Evolutionary conservation across 2,329 filamentous ascomycete species (phyloP), one percentile per base, ranked within the genome.

Genomic region (Alternaria sp.): DNA sequence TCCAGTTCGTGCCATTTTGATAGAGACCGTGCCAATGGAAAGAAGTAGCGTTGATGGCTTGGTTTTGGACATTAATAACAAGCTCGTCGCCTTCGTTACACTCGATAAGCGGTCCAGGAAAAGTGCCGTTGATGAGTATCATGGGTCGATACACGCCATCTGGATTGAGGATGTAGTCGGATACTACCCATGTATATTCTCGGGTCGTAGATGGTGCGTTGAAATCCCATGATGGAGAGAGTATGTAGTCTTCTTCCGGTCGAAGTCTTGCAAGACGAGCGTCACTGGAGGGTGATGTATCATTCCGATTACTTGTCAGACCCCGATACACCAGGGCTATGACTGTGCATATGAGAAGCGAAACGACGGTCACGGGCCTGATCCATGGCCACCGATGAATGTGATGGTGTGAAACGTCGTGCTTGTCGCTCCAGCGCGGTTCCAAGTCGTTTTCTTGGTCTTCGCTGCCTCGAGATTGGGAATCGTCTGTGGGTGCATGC

Each of bases 11-110:
- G 19, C 73, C 71, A 17, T 77, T 76, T 71, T 90, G 87, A 7
- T 86, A 84, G 32, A 91, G 63, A 0, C 86, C 89, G 69, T 91
- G 88, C 79, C 84, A 90, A 71, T 91, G 89, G 17, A 90, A 85
- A 9, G 83, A 83, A 8, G 87, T 90, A 30, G 88, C 87, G 64
- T 90, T 90, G 64, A 83, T 73, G 9, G 79, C 77, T 77, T 83
- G 57, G 50, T 81, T 69, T 73, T 89, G 77, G 26, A 93, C 83
- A 19, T 90, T 86, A 12, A 93, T 86, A 0, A 90, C 77, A 8
- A 94, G 79, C 0, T 86, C 88, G 67, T 95, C 91, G 15, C 89
- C 89, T 68, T 91, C 87, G 71, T 82, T 82, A 59, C 74, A 76
- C 66, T 81, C 78, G 32, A 82, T 74, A 59, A 81, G 43, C 1